These are phyloP conservation scores for Vigna trinervia DNA, from an alignment of 306 rosid species.

Conservation along the genomic window DNA sequence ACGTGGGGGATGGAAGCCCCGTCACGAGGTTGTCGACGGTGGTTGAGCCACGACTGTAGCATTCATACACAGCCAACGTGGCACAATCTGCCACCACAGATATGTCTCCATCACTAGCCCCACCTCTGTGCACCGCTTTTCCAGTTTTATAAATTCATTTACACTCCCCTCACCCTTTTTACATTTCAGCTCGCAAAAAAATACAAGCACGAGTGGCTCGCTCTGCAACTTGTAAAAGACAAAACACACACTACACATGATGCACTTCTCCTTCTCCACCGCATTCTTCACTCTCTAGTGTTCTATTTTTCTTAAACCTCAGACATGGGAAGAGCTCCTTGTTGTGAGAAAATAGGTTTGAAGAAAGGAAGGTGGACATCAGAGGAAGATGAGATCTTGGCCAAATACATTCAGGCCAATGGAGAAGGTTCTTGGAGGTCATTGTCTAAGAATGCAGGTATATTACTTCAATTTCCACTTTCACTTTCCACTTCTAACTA, in stretches of 20 bases:
- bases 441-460: conserved; percentile 84
- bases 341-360: conserved; percentile 83
- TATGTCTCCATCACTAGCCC: conserved; percentile 6
- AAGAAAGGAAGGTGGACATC: conserved; percentile 87
- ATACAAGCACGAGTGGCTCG: background rate
- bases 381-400: conserved; percentile 75
- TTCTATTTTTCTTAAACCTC: background rate
- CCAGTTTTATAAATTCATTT: conserved; percentile 43
- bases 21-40: conserved; percentile 47
- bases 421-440: conserved; percentile 96
- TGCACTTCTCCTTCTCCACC: background rate
- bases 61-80: conserved; percentile 51
- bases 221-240: background rate
- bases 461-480: background rate
- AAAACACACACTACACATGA: background rate
- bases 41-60: conserved; percentile 69
- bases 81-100: conserved; percentile 61
- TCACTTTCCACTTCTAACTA: background rate
- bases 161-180: background rate
- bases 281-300: background rate
- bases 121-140: background rate
- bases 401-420: conserved; percentile 64
- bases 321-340: conserved; percentile 84
- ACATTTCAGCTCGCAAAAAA: background rate
- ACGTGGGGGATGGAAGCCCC: conserved; percentile 67